Conservation (phyloP, 805 yeast genomes). For the Wickerhamiella kurtzmanii region DNA sequence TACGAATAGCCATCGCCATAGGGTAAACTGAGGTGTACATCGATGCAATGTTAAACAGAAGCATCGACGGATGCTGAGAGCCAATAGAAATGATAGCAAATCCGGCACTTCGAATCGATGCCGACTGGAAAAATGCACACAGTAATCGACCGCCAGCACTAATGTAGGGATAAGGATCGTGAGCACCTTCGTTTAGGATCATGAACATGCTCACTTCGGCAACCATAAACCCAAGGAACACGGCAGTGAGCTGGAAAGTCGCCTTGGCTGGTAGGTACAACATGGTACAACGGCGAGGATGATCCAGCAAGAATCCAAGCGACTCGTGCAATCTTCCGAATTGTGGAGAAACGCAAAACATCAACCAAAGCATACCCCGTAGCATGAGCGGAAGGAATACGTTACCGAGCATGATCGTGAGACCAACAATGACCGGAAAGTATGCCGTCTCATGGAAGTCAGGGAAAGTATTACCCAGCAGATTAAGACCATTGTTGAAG, state of each 20-base stretch:
- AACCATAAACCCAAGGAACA: conserved; percentile 56
- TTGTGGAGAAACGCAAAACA: conserved; percentile 54
- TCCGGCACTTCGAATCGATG: conserved; percentile 91
- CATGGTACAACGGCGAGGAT: conserved; percentile 95
- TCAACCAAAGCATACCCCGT: conserved; percentile 69
- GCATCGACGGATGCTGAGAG: conserved; percentile 73
- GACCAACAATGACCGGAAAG: conserved; percentile 45
- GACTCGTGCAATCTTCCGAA: conserved; percentile 43
- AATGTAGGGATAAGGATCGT: conserved; percentile 35
- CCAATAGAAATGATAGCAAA: conserved; percentile 60
- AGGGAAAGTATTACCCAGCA: conserved; percentile 69
- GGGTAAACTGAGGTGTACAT: conserved; percentile 97
- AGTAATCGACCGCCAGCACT: conserved; percentile 57
- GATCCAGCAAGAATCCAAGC: conserved; percentile 74
- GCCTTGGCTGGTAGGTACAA: conserved; percentile 82
- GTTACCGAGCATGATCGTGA: conserved; percentile 80
- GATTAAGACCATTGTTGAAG: conserved; percentile 72
- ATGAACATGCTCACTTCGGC: conserved; percentile 72
- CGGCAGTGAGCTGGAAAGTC: conserved; percentile 80
- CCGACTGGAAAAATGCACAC: conserved; percentile 81
- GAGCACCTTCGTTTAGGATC: conserved; percentile 46
- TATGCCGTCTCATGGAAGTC: conserved; percentile 53
- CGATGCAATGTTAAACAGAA: conserved; percentile 88
- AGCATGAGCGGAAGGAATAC: conserved; percentile 85
- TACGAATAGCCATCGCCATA: conserved; percentile 85